These are phyloP conservation scores for Colletotrichum sp. DNA, from an alignment of 2,329 filamentous ascomycete genomes.

Conservation along the genomic window DNA sequence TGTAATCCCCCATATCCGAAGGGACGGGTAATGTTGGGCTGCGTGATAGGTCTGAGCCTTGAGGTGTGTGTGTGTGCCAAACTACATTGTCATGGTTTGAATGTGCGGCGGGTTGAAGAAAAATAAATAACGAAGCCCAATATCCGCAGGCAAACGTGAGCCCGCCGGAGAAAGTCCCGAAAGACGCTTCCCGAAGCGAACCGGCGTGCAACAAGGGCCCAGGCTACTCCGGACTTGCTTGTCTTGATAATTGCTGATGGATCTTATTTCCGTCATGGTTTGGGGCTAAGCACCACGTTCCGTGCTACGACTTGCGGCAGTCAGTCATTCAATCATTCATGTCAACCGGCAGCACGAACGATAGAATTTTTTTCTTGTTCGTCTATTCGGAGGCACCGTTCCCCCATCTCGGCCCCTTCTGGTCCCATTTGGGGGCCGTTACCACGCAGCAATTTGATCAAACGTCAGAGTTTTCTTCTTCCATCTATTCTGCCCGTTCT, in stretches of 20 bases:
- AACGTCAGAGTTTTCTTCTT: neutral
- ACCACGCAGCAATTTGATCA: neutral
- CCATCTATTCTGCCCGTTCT: neutral
- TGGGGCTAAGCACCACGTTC: neutral
- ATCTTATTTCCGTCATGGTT: neutral
- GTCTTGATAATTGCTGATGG: neutral
- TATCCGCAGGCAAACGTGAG: neutral
- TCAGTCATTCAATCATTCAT: neutral
- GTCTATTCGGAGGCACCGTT: neutral
- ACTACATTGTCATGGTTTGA: neutral
- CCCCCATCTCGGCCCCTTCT: neutral
- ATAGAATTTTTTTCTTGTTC: neutral
- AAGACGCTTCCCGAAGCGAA: neutral
- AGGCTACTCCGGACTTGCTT: neutral
- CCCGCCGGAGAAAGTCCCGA: neutral
- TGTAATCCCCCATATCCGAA: neutral
- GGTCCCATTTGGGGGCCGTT: neutral
- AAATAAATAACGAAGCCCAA: neutral
- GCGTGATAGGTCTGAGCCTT: neutral
- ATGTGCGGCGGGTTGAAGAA: neutral
- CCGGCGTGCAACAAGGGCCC: neutral
- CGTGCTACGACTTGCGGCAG: neutral
- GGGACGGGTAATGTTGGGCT: neutral
- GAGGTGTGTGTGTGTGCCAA: neutral
- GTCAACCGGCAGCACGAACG: neutral